Evolutionary conservation across 208 protist species (phyloP).

Genomic region (Acanthamoeba lenticulata): DNA sequence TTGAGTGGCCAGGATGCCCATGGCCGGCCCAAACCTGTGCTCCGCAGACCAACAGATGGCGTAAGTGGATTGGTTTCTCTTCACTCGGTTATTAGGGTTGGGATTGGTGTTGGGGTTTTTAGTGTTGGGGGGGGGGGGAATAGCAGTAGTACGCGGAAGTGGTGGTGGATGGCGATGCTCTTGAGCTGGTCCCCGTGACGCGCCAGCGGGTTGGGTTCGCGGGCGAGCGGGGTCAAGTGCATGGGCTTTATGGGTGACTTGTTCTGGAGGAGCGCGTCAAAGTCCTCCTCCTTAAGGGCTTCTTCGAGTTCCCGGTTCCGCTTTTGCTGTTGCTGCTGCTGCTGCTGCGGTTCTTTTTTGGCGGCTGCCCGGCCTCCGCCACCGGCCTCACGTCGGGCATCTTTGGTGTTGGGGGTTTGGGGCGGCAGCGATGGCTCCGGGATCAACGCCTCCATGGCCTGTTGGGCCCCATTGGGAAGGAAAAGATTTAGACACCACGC

Average conservation of each 20-base stretch:
- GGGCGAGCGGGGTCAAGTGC: background rate
- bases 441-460: background rate
- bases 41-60: too few relatives aligned
- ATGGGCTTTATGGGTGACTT: background rate
- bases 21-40: too few relatives aligned
- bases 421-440: background rate
- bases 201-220: conserved; percentile 20
- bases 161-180: background rate
- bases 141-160: background rate
- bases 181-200: conserved; percentile 46
- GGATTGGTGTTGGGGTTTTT: too few relatives aligned
- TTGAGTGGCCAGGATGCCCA: background rate
- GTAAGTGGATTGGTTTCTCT: too few relatives aligned
- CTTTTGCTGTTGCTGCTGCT: too few relatives aligned
- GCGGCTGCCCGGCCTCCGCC: background rate
- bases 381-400: background rate
- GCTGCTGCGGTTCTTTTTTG: too few relatives aligned
- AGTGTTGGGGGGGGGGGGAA: too few relatives aligned
- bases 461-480: background rate
- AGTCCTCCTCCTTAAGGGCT: conserved; percentile 46
- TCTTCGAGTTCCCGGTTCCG: too few relatives aligned
- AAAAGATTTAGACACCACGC: background rate
- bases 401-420: background rate
- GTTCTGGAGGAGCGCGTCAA: conserved; percentile 21
- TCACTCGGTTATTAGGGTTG: too few relatives aligned